Base-by-base conservation (phyloP, 208 protist species). In the Novymonas esmeraldas region DNA sequence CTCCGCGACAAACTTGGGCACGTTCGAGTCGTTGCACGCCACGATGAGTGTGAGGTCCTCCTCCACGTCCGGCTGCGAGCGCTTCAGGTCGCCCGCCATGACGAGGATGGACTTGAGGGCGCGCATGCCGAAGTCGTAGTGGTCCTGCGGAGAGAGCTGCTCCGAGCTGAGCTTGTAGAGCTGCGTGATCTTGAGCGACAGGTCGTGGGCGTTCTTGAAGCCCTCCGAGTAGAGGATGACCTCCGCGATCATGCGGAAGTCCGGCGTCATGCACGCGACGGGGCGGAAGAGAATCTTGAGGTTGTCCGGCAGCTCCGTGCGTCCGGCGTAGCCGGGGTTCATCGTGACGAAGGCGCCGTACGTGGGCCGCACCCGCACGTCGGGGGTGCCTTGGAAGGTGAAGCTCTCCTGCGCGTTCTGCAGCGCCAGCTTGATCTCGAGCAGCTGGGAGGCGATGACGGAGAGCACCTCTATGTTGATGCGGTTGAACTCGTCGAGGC, bases 321-420 rank as follows among this genome's bases (percentile, higher is more conserved):
- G 93, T 2, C 98, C 98, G 26, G 98, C 98, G 85, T 99, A 99
- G 54, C 98, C 98, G 11, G 98, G 98, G 76, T 99, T 99, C 98
- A 99, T 99, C 10, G 98, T 99, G 76, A 99, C 97, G 81, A 99
- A 99, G 34, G 97, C 95, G 67, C 96, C 98, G 76, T 95, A 99
- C 24, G 93, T 98, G 7, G 75, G 64, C 2, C 96, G 94, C 50
- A 99, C 89, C 20, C 86, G 77, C 38, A 99, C 98, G 70, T 94
- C 80, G 13, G 91, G 91, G 0, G 97, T 98, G 66, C 98, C 98
- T 70, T 98, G 87, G 78, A 99, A 99, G n/a, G 81, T 92, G 62
- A 95, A 94, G 2, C 70, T 89, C 56, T 95, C 91, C 62, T 82
- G 73, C 22, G 81, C 73, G 63, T 89, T 94, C 64, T 98, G 95